Percentiles rank a stretch among this genome's conserved stretches.
Evolutionary conservation across 192 early-diverging fungal species (phyloP).

Genomic region (Entomortierella beljakovae): DNA sequence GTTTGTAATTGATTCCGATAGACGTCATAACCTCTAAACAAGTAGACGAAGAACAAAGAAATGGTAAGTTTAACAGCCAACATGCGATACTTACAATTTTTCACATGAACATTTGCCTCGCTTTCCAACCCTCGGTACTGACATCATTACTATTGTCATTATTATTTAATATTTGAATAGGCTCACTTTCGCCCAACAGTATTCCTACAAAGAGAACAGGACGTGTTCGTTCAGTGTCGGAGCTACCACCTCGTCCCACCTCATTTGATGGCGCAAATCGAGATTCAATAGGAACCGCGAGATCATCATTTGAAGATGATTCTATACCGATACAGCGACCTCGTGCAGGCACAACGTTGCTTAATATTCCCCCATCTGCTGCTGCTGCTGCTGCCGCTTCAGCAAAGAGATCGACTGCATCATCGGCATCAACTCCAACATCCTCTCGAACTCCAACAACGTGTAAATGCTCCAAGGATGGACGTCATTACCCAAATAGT

Average conservation of each 20-base stretch:
- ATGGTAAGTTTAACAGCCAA: constrained; percentile 5
- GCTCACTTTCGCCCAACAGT: constrained; percentile 12
- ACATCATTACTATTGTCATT: neutral
- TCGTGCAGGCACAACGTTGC: constrained; percentile 13
- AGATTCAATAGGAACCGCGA: neutral
- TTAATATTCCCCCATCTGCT: neutral
- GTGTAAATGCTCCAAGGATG: constrained; percentile 53
- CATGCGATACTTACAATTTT: neutral
- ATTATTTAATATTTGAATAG: constrained; percentile 14
- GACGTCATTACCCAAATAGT: constrained; percentile 29
- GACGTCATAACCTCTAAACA: constrained; percentile 43
- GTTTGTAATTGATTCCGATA: neutral
- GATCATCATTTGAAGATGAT: constrained; percentile 35
- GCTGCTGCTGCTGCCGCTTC: neutral
- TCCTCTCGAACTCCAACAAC: constrained; percentile 5
- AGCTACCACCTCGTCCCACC: constrained; percentile 41
- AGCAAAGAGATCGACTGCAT: neutral
- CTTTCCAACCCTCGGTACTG: neutral
- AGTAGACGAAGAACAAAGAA: constrained; percentile 28
- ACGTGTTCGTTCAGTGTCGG: constrained; percentile 41
- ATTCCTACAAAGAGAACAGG: constrained; percentile 12
- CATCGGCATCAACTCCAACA: neutral
- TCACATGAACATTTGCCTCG: neutral
- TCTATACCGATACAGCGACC: constrained; percentile 4
- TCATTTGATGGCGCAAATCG: constrained; percentile 31